These are phyloP conservation scores for Tuber umbilicatum DNA, from an alignment of 495 filamentous ascomycete genomes.

Conservation along the genomic window DNA sequence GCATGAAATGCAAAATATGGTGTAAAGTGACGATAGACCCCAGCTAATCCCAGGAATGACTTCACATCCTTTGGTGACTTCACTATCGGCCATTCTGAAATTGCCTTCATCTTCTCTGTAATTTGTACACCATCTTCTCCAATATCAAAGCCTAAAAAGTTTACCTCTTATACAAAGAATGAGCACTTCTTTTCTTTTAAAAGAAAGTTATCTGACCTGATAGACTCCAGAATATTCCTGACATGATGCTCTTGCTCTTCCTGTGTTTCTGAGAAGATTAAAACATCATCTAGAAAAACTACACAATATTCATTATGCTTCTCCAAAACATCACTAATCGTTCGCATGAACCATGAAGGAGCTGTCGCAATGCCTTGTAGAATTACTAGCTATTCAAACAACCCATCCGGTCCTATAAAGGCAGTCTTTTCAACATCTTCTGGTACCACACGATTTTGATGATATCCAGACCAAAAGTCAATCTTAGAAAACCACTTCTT, in stretches of 20 bases:
- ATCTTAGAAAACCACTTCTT: slow-evolving; percentile 48
- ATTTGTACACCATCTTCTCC: neutral
- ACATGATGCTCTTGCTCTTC: slow-evolving; percentile 25
- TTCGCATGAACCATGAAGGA: slow-evolving; percentile 6
- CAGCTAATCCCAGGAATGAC: too few species aligned
- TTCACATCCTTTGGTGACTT: too few species aligned
- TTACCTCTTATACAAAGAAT: slow-evolving; percentile 40
- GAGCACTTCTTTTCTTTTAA: slow-evolving; percentile 41
- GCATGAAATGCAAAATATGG: too few species aligned
- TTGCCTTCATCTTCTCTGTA: too few species aligned
- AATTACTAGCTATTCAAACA: neutral
- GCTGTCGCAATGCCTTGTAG: slow-evolving; percentile 3
- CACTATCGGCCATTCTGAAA: too few species aligned
- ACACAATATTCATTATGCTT: slow-evolving; percentile 20
- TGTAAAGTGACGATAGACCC: too few species aligned
- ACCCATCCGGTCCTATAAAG: slow-evolving; percentile 1
- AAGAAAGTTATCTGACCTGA: slow-evolving; percentile 18
- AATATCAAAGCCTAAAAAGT: slow-evolving; percentile 42
- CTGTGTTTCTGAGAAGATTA: slow-evolving; percentile 33
- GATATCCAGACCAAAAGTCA: slow-evolving; percentile 29
- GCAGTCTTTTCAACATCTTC: slow-evolving; percentile 4
- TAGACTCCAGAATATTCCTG: slow-evolving; percentile 14
- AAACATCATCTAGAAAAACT: slow-evolving; percentile 41
- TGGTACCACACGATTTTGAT: neutral
- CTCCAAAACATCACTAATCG: neutral